Evolutionary conservation across 192 early-diverging fungal species (phyloP), one percentile per base, ranked within the genome.

Genomic region (Coemansia sp.): DNA sequence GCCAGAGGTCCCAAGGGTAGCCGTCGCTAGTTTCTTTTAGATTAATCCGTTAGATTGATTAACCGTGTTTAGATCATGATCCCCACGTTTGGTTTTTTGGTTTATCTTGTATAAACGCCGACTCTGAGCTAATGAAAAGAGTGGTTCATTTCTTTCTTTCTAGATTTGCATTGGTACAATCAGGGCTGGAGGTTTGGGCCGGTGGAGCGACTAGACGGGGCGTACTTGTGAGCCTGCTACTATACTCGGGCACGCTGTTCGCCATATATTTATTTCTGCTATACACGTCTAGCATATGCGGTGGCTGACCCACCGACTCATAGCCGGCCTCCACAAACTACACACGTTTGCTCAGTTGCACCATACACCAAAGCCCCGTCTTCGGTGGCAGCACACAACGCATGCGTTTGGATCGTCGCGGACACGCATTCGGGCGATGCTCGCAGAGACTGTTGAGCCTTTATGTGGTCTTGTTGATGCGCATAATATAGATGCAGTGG

Each of bases 1-100:
- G 59, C 61, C 43, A 72, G 66, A 60, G 63, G 67, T 14, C 67
- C 72, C 57, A 73, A 67, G 56, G 76, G 76, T 23, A 70, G 71
- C 61, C 60, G 61, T 11, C 76, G 70, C 12, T 70, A 43, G 41
- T 15, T 15, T 43, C 41, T 43, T 43, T n/a, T 43, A 43, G 41
- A 43, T 43, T 43, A 32, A 32, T 32, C 29, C 29, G 29, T 32
- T 32, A 32, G 29, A 32, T 32, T 7, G 5, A 32, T 6, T 27
- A 27, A 27, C 27, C 27, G 27, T 6, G 29, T 32, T 32, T 32
- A 32, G 29, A 32, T 32, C 29, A 32, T 32, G 29, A 32, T 7
- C 29, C 29, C 29, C 4, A 1, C 29, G 27, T 27, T 27, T 27
- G 27, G 27, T 5, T 5, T 32, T 32, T 32, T 21, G 21, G 21